Conservation (phyloP, 139 green algal species). For the Chlorella sp. region DNA sequence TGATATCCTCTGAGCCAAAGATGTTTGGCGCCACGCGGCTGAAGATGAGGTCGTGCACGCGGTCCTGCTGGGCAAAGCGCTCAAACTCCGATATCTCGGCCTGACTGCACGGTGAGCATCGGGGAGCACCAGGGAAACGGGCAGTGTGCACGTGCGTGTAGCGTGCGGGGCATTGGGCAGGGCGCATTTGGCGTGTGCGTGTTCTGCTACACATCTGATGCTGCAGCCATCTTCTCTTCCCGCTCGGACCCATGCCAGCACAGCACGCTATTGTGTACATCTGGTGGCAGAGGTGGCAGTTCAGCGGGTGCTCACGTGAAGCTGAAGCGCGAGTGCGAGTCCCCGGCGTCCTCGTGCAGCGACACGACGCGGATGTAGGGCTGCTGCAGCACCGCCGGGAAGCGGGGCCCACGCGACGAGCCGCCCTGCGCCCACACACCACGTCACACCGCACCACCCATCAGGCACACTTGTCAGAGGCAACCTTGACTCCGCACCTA, state of each 20-base stretch:
- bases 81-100: conserved; percentile 83
- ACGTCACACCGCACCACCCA: too few relatives aligned
- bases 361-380: conserved; percentile 94
- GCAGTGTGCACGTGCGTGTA: too few relatives aligned
- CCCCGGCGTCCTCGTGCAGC: conserved; percentile 65
- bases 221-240: background rate
- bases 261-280: too few relatives aligned
- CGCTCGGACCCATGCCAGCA: too few relatives aligned
- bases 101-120: conserved; percentile 17
- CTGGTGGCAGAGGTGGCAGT: too few relatives aligned
- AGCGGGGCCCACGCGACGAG: too few relatives aligned
- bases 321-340: conserved; percentile 59
- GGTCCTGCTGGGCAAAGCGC: conserved; percentile 71
- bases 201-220: background rate
- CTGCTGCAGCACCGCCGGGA: conserved; percentile 67
- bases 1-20: conserved; percentile 92
- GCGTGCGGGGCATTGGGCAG: too few relatives aligned
- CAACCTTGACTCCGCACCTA: too few relatives aligned
- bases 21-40: conserved; percentile 89
- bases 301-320: conserved; percentile 68
- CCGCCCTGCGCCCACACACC: too few relatives aligned
- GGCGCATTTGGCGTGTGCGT: too few relatives aligned
- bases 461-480: too few relatives aligned
- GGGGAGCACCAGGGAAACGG: too few relatives aligned
- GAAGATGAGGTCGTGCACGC: conserved; percentile 69